Evolutionary conservation across 805 yeast species (phyloP), one percentile per base, ranked within the genome.

Genomic region (Saccharomycopsis synnaedendra): DNA sequence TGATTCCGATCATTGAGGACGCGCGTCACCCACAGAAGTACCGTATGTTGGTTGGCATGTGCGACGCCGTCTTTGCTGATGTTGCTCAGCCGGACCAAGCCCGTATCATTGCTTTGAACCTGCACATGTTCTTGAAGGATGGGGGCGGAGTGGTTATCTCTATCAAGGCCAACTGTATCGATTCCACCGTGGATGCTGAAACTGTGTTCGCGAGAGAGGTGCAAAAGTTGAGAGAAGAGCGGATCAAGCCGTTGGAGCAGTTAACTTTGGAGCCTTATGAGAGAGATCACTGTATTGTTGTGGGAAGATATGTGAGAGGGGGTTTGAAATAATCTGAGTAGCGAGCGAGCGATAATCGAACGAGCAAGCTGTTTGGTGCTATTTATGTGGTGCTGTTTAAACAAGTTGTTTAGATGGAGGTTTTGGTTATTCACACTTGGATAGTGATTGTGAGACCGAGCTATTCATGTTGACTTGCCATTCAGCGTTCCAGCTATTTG

Each of bases 21-120:
- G 98, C 98, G 56, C 89, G 98, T 77, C 98, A 93, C 74, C 98
- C 98, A 64, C 98, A 93, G 69, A 93, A 93, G 73, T 93, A 93
- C 82, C 83, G 98, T 76, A 93, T 93, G 98, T 78, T 93, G 61
- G 76, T 93, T 55, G 95, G 97, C 63, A 93, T 93, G 98, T 98
- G 93, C 57, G 98, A 93, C 70, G 86, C 80, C 65, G 97, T 93
- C 53, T 93, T 93, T 64, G 98, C 98, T 54, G 98, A 93, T 77
- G 98, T 93, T 67, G 98, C 98, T 57, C 98, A 93, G 76, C 98
- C 98, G 41, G 98, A 93, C 74, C 98, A 93, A 76, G 98, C 98
- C 60, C 94, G 98, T 84, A 93, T 93, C 66, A 90, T 93, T 68
- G 98, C 97, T 46, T 80, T 93, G 67, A 93, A 93, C 80, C 82